Base-by-base conservation (phyloP, 108 stramenopile genomes). In the Seminavis robusta region DNA sequence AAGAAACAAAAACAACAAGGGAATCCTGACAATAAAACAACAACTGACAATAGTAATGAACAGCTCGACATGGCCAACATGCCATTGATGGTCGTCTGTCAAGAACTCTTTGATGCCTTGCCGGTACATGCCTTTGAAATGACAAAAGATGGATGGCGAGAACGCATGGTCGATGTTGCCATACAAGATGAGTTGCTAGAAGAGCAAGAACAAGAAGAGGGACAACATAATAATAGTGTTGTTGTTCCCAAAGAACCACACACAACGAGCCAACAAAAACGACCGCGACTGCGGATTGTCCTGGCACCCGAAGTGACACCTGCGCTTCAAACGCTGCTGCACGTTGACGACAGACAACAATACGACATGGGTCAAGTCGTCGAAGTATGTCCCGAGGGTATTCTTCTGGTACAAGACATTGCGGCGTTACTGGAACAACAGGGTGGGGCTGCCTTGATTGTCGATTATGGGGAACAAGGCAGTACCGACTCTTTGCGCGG, bases 391-490 rank as follows among this genome's bases (percentile, higher is more conserved):
- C 96, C 97, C 10, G 92, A 92, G 52, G 95, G 84, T 11, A 61
- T 94, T 0, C 52, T 87, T 15, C 41, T 97, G 17, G 81, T 76
- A 6, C 85, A 96, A 69, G 96, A 96, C 41, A 73, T 99, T 37
- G 86, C 94, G 8, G 65, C 67, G 51, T 59, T 85, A 5, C 45
- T 99, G 34, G 65, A 80, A 34, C 61, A 67, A 32, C 52, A 71
- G 24, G 69, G 87, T 25, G 95, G 93, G 5, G 96, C 88, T 3
- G 96, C 95, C 21, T 66, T 99, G 17, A 73, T 99, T n/a, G 67
- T 99, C 39, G 98, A 99, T 68, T 99, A 99, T 70, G 98, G 98
- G 16, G 84, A 90, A 59, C 87, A 94, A 29, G 84, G 84, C 23
- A 79, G 88, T 1, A 52, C 69, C 15, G 95, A 96, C 52, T 86